phyloP scores from a whole-genome alignment of 805 yeast genomes.

The Yamadazyma philogaea region DNA sequence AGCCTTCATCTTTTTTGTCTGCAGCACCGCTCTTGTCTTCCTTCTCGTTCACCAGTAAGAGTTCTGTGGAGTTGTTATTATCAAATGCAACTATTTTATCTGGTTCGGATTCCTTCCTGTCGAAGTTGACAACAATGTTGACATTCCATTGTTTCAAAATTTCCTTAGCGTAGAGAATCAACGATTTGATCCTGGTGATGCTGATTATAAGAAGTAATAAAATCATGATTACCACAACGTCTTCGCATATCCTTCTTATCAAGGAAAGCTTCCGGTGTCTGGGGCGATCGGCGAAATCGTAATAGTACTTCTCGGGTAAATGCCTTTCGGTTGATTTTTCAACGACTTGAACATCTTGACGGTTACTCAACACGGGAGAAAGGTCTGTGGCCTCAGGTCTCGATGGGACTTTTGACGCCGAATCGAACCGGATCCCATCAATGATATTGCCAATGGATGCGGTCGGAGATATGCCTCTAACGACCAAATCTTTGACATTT shows the following conservation, averaged over 20 bases:
- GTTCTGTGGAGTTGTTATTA: neutral
- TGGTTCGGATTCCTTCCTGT: neutral
- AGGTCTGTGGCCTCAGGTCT: neutral
- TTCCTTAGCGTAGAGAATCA: neutral
- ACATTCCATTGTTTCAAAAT: slow-evolving; percentile 1
- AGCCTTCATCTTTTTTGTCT: neutral
- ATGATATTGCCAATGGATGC: slow-evolving; percentile 26
- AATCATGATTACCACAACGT: slow-evolving; percentile 44
- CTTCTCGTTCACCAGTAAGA: neutral
- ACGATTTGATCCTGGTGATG: neutral
- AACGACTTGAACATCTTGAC: slow-evolving; percentile 7
- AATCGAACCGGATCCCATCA: slow-evolving; percentile 36
- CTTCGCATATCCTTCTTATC: slow-evolving; percentile 42
- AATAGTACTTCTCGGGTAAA: slow-evolving; percentile 8
- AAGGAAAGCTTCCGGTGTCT: slow-evolving; percentile 13
- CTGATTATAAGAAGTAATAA: slow-evolving; percentile 15
- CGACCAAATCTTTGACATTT: neutral
- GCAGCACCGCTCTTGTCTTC: neutral
- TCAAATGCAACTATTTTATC: neutral
- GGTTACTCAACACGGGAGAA: slow-evolving; percentile 10
- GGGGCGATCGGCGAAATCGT: slow-evolving; percentile 1
- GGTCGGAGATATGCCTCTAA: slow-evolving; percentile 6
- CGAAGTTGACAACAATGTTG: slow-evolving; percentile 2
- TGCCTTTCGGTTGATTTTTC: slow-evolving; percentile 4
- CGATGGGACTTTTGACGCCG: slow-evolving; percentile 2